These are phyloP conservation scores for Eucalyptus albens DNA, from an alignment of 345 rosid species.

Conservation along the genomic window DNA sequence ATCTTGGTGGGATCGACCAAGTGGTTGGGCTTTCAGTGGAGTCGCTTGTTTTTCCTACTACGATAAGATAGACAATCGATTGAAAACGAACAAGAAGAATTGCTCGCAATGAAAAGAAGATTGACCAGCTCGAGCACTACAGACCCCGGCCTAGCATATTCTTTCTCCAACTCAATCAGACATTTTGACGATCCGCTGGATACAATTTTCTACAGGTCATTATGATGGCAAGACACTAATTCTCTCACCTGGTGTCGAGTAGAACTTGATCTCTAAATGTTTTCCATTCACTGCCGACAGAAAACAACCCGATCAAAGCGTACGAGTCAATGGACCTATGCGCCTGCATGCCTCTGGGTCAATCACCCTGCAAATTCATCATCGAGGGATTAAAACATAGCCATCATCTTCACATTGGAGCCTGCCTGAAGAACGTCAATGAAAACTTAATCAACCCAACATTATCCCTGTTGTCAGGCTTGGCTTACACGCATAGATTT, in stretches of 20 bases:
- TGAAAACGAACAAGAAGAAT: not conserved
- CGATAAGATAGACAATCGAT: not conserved
- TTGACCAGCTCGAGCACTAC: not conserved
- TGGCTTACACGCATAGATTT: not conserved
- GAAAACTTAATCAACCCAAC: not conserved
- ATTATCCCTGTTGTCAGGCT: not conserved
- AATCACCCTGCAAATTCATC: not conserved
- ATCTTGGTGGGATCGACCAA: not conserved
- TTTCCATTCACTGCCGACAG: not conserved
- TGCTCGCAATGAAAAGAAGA: not conserved
- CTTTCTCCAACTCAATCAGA: not conserved
- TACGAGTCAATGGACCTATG: not conserved
- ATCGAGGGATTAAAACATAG: not conserved
- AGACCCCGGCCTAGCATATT: not conserved
- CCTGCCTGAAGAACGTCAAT: not conserved
- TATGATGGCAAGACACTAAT: not conserved
- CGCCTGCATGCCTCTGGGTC: not conserved
- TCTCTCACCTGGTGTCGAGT: not conserved
- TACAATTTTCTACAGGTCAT: not conserved
- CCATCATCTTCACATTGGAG: not conserved
- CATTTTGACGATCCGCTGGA: not conserved
- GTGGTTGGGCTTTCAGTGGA: not conserved
- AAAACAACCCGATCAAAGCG: not conserved
- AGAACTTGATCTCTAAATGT: not conserved
- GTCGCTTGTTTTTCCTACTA: not conserved